Conservation (phyloP, 2,329 filamentous ascomycete species). For the Byssoonygena ceratinophila region DNA sequence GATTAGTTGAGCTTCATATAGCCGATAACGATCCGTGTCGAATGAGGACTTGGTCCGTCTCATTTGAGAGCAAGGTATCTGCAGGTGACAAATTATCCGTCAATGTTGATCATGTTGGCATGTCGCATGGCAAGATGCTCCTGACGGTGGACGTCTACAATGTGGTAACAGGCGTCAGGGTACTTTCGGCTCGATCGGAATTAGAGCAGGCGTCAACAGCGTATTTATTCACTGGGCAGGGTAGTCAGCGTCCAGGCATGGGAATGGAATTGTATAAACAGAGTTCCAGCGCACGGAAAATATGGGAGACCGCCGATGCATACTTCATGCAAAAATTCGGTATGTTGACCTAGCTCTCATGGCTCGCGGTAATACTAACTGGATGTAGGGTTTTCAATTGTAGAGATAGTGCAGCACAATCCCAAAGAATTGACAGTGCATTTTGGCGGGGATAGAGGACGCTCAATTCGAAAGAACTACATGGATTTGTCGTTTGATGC, state of each 20-base stretch:
- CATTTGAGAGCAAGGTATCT: constrained; percentile 91
- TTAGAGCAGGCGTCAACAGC: constrained; percentile 75
- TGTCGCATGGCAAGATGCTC: constrained; percentile 97
- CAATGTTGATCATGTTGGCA: constrained; percentile 89
- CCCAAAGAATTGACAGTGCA: constrained; percentile 97
- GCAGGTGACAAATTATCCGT: constrained; percentile 92
- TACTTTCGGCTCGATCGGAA: constrained; percentile 86
- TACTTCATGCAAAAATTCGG: constrained; percentile 98
- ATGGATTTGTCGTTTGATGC: constrained; percentile 99
- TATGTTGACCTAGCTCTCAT: background rate
- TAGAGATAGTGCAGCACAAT: constrained; percentile 98
- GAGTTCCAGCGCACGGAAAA: constrained; percentile 86
- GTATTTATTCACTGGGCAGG: constrained; percentile 18
- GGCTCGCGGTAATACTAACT: background rate
- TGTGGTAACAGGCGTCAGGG: constrained; percentile 91
- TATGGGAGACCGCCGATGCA: constrained; percentile 95
- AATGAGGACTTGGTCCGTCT: constrained; percentile 92
- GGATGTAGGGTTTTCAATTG: constrained; percentile 64
- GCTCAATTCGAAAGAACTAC: constrained; percentile 96
- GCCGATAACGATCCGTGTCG: constrained; percentile 97
- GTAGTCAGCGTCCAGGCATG: constrained; percentile 13
- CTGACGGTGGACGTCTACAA: constrained; percentile 97
- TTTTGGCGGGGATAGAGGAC: constrained; percentile 91
- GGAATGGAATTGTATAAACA: constrained; percentile 52
- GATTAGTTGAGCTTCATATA: constrained; percentile 94